Conservation (phyloP, 495 filamentous ascomycete species). For the Annulohypoxylon nitens region DNA sequence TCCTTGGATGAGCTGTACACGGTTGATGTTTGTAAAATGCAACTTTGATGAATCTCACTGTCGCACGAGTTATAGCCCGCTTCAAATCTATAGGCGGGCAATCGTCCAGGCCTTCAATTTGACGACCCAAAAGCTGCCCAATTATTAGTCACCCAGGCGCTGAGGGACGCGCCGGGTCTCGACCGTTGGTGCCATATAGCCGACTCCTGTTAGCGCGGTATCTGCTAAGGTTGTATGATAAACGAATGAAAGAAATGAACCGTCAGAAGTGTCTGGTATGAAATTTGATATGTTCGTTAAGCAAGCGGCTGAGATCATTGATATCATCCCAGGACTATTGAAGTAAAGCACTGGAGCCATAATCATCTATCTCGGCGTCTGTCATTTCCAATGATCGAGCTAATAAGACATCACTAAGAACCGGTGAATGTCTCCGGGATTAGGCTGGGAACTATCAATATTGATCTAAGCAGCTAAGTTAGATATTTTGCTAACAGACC, state of each 20-base stretch:
- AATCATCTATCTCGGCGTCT: background rate
- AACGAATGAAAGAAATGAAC: background rate
- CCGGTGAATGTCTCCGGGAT: background rate
- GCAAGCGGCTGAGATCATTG: background rate
- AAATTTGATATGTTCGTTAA: background rate
- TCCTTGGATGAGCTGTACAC: slow-evolving; percentile 18
- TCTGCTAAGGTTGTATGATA: background rate
- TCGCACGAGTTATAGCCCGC: slow-evolving; percentile 12
- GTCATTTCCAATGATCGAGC: background rate
- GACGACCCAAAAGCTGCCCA: slow-evolving; percentile 38
- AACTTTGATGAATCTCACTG: slow-evolving; percentile 30
- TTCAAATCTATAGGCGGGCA: slow-evolving; percentile 17
- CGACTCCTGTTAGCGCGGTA: slow-evolving; percentile 12
- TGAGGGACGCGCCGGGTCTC: slow-evolving; percentile 15
- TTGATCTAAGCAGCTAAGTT: background rate
- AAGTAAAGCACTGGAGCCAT: background rate
- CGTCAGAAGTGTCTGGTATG: background rate
- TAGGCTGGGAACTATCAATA: background rate
- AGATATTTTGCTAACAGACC: background rate
- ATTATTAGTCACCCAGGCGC: slow-evolving; percentile 23
- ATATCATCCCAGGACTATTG: background rate
- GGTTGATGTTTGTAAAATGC: slow-evolving; percentile 25
- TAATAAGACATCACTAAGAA: background rate
- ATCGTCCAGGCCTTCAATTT: slow-evolving; percentile 5
- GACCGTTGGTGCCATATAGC: background rate